Percentiles rank a stretch among this genome's conserved stretches.
Evolutionary conservation across 176 grass and related monocot genomes (phyloP).

Genomic region (Zea luxurians): DNA sequence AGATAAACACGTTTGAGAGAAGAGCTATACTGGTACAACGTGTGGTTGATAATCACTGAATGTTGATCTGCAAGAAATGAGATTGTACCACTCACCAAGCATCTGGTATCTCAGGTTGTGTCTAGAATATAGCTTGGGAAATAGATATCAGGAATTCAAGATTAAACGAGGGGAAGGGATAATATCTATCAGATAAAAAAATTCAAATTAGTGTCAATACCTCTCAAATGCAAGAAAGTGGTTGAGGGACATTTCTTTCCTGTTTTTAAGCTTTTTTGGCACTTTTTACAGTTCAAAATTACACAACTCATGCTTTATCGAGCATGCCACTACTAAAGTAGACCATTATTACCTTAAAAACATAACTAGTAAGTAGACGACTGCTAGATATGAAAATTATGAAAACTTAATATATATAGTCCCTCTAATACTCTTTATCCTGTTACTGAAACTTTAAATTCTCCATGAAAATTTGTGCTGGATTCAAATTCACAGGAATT

Average conservation of each 20-base stretch:
- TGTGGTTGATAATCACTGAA: not conserved
- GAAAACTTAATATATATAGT: not conserved
- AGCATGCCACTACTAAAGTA: not conserved
- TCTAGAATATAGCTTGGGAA: not conserved
- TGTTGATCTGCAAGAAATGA: not conserved
- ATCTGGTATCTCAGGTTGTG: not conserved
- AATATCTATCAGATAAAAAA: not conserved
- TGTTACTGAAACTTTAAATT: not conserved
- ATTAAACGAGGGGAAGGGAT: not conserved
- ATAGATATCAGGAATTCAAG: not conserved
- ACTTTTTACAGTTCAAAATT: not conserved
- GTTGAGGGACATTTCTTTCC: not conserved
- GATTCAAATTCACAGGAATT: not conserved
- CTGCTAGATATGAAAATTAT: not conserved
- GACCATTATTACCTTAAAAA: no score
- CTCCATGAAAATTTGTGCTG: not conserved
- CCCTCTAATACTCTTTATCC: not conserved
- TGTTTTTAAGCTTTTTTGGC: not conserved
- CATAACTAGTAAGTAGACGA: not conserved
- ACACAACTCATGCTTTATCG: not conserved
- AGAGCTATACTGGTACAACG: not conserved
- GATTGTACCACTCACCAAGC: not conserved
- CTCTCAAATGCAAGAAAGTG: not conserved
- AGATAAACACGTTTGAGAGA: not conserved
- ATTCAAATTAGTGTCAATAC: not conserved